These are phyloP conservation scores for Sanghuangporus sanghuang DNA, from an alignment of 1,284 basidiomycete species.

Conservation along the genomic window DNA sequence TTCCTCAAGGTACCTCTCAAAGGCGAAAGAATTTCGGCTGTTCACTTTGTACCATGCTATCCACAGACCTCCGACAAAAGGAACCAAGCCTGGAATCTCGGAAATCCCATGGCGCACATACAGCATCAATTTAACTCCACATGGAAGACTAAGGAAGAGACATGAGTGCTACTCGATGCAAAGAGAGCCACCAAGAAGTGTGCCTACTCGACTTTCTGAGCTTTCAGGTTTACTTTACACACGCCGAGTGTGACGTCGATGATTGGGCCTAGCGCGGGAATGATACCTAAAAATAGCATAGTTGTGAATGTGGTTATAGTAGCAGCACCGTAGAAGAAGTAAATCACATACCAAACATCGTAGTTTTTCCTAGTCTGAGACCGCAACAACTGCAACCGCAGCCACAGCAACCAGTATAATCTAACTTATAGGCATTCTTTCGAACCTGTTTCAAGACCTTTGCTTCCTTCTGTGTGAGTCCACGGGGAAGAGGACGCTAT, in stretches of 20 bases:
- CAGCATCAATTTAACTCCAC: constrained; percentile 65
- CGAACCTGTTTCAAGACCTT: constrained; percentile 73
- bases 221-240: constrained; percentile 71
- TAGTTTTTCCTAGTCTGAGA: constrained; percentile 83
- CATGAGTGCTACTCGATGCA: background rate
- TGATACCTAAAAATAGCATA: constrained; percentile 37
- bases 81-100: constrained; percentile 69
- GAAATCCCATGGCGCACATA: constrained; percentile 74
- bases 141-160: constrained; percentile 43
- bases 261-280: constrained; percentile 69
- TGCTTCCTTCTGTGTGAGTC: constrained; percentile 71
- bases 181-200: background rate
- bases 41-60: constrained; percentile 84
- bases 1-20: constrained; percentile 30
- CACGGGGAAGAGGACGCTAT: constrained; percentile 70
- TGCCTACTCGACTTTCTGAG: constrained; percentile 60
- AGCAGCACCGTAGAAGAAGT: background rate
- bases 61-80: constrained; percentile 73
- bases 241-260: constrained; percentile 69
- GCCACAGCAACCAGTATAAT: constrained; percentile 61
- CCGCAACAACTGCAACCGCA: constrained; percentile 66
- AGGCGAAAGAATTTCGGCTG: constrained; percentile 74
- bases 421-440: constrained; percentile 81
- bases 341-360: constrained; percentile 48
- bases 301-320: constrained; percentile 9